Percentiles rank a stretch among this genome's conserved stretches.
phyloP scores from a whole-genome alignment of 768 basidiomycete species.

The Mycena belliarum region DNA sequence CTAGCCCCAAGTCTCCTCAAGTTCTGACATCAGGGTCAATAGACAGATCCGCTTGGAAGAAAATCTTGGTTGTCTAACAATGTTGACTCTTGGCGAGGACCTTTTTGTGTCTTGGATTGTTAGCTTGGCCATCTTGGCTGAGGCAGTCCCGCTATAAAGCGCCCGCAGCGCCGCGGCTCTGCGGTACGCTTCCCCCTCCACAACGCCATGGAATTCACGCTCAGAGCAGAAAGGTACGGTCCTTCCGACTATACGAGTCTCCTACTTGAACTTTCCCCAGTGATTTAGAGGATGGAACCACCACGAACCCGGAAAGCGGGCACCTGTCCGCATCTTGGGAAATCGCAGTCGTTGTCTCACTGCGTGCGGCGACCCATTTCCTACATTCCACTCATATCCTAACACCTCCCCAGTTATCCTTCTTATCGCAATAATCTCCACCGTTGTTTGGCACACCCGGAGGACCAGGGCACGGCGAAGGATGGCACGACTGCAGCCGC shows the following conservation, averaged over 20 bases:
- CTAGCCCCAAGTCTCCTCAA: too few species aligned
- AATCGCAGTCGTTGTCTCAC: slow-evolving; percentile 6
- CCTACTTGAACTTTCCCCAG: neutral
- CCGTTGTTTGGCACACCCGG: slow-evolving; percentile 6
- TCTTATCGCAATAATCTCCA: neutral
- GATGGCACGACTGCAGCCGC: neutral
- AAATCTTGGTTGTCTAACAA: too few species aligned
- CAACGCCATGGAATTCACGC: slow-evolving; percentile 1
- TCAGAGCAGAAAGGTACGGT: slow-evolving; percentile 4
- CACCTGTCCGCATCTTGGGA: slow-evolving; percentile 8
- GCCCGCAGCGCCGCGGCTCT: neutral
- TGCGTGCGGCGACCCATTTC: slow-evolving; percentile 1
- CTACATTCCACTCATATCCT: neutral
- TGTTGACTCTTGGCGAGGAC: too few species aligned
- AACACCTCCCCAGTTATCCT: neutral
- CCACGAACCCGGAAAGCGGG: neutral
- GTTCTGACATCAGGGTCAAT: too few species aligned
- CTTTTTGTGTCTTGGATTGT: too few species aligned
- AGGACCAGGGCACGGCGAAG: neutral
- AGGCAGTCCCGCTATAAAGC: neutral
- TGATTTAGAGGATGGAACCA: neutral
- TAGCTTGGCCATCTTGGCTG: slow-evolving; percentile 13
- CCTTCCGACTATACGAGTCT: too few species aligned
- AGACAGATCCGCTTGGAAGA: too few species aligned
- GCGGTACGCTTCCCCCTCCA: neutral